Conservation (phyloP, 371 early-diverging fungal genomes). For the Phascolomyces articulosus region DNA sequence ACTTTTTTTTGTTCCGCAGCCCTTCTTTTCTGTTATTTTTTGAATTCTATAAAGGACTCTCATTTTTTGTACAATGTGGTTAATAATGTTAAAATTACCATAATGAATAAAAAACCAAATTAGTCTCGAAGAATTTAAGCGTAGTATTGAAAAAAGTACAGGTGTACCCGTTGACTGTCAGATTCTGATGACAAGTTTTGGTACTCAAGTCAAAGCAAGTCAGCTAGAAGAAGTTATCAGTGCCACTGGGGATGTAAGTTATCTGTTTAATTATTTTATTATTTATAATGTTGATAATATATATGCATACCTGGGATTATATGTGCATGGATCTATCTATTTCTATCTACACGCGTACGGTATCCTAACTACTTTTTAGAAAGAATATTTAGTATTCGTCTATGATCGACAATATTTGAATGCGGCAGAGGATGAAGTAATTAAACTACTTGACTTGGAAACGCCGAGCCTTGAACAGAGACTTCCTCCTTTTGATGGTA, state of each 20-base stretch:
- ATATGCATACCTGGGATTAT: too few relatives aligned
- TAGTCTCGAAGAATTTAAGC: slow-evolving; percentile 56
- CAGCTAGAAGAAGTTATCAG: slow-evolving; percentile 51
- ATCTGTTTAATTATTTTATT: too few relatives aligned
- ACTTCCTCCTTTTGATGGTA: slow-evolving; percentile 32
- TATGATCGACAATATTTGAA: slow-evolving; percentile 46
- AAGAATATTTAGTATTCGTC: slow-evolving; percentile 50
- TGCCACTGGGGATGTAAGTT: slow-evolving; percentile 54
- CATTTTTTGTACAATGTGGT: too few relatives aligned
- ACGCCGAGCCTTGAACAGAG: slow-evolving; percentile 39
- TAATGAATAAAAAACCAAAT: neutral
- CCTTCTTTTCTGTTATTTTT: neutral
- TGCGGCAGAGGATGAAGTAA: slow-evolving; percentile 32
- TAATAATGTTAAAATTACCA: neutral
- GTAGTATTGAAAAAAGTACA: slow-evolving; percentile 47
- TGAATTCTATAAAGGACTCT: neutral
- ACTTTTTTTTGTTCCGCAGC: neutral
- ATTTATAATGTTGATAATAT: too few relatives aligned
- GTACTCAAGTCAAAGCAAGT: slow-evolving; percentile 56
- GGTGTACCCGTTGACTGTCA: slow-evolving; percentile 54
- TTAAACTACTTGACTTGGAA: slow-evolving; percentile 36
- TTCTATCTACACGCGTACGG: too few relatives aligned
- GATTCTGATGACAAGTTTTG: slow-evolving; percentile 67
- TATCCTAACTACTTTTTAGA: slow-evolving; percentile 27
- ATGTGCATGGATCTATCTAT: neutral